A percentile compares a stretch with the other conserved stretches of the same genome.
phyloP scores from a whole-genome alignment of 306 rosid genomes.

The Castanopsis chinensis region DNA sequence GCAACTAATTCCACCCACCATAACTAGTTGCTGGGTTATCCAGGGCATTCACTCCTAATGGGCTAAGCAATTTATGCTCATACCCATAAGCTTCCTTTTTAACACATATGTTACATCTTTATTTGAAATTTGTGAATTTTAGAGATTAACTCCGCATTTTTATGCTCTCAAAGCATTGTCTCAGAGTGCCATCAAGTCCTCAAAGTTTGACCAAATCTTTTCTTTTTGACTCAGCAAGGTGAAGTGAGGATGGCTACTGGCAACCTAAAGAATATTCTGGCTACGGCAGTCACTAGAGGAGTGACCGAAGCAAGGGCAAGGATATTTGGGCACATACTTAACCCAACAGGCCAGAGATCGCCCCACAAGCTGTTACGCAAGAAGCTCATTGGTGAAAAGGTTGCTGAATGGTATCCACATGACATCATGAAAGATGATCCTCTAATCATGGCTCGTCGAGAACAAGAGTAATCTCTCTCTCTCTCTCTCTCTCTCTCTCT shows the following conservation, averaged over 20 bases:
- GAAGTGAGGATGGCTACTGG: conserved; percentile 51
- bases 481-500: neutral
- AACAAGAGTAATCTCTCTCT: conserved; percentile 64
- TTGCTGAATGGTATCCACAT: conserved; percentile 80
- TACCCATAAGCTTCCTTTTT: neutral
- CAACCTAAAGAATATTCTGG: conserved; percentile 55
- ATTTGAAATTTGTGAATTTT: neutral
- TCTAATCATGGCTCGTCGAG: conserved; percentile 62
- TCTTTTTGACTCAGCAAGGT: conserved; percentile 12
- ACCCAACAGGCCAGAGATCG: conserved; percentile 64
- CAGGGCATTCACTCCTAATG: no score
- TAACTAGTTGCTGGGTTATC: no score
- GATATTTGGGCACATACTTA: conserved; percentile 77
- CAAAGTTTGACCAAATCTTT: neutral
- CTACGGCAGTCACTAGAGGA: conserved; percentile 46
- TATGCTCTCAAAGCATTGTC: neutral
- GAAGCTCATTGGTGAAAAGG: conserved; percentile 85
- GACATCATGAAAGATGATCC: conserved; percentile 81
- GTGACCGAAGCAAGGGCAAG: conserved; percentile 69
- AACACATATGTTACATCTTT: no score
- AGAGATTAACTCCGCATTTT: neutral
- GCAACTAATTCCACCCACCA: no score
- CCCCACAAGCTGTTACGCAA: conserved; percentile 73
- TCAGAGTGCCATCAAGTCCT: neutral
- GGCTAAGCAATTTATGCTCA: no score